Base-by-base conservation (phyloP, 139 green algal species). In the Pycnococcus provasolii region DNA sequence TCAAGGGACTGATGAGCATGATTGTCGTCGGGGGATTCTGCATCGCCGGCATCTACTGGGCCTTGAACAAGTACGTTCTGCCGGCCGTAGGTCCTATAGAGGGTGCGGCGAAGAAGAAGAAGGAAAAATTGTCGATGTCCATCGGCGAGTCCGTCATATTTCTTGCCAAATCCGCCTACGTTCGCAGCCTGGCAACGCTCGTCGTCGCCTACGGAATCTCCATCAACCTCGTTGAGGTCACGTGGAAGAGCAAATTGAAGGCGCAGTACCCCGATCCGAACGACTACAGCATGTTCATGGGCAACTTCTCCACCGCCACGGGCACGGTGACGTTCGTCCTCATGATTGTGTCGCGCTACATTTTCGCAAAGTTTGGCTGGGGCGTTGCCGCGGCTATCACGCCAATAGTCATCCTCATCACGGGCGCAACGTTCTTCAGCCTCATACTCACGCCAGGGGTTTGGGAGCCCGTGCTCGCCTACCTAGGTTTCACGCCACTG, bases 211-310 rank as follows among this genome's bases (percentile, higher is more conserved):
- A 98, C 68, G 92, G 92, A 72, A 95, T 98, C 73, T 92, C 81
- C 72, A 98, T 98, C 81, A 98, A 98, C 86, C 79, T 98, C 81
- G 92, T 98, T 52, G 92, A 98, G 84, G 92, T 98, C 51, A 98
- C 92, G 42, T 98, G 92, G 92, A 98, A 98, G 87, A 85, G 82
- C 78, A 97, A 98, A 86, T 90, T 98, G 78, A 98, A 98, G 89
- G 87, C 86, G 4, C 92, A 98, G 88, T 96, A 94, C 83, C 90
- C 90, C 74, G 96, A 96, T 84, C 89, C 89, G 73, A 95, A 96
- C 77, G 87, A 95, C 68, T 95, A 95, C 86, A 90, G 81, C 26
- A 66, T 83, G 2, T 95, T 95, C 83, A 95, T 95, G 89, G 89
- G 89, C 59, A 75, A 88, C 77, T 91, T 93, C 79, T 92, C 85